These are phyloP conservation scores for Cylindricascospora bacillispora DNA, from an alignment of 1,139 yeast species.

Conservation along the genomic window DNA sequence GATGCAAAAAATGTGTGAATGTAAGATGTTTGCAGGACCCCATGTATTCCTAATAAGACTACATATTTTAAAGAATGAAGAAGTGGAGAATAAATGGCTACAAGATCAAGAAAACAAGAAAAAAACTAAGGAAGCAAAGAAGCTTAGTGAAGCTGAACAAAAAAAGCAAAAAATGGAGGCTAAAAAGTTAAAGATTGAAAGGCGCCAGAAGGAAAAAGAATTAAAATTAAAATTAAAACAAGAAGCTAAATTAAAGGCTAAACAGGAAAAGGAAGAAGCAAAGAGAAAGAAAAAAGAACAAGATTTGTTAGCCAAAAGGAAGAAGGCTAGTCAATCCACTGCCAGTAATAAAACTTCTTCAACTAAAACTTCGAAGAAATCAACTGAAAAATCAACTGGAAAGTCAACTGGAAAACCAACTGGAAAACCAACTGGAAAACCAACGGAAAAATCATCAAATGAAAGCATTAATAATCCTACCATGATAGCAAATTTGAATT, in stretches of 20 bases:
- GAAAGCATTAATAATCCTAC: constrained; percentile 59
- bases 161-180: constrained; percentile 21
- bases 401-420: constrained; percentile 5
- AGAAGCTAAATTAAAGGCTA: constrained; percentile 13
- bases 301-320: constrained; percentile 5
- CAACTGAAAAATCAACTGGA: constrained; percentile 10
- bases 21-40: constrained; percentile 63
- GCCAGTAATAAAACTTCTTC: background rate
- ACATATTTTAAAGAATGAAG: constrained; percentile 72
- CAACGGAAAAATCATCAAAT: constrained; percentile 19
- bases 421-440: constrained; percentile 13
- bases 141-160: constrained; percentile 29
- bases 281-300: constrained; percentile 13
- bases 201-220: constrained; percentile 23
- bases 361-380: no score
- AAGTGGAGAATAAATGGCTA: constrained; percentile 29
- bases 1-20: constrained; percentile 81
- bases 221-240: constrained; percentile 11
- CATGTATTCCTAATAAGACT: constrained; percentile 67
- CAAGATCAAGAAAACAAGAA: constrained; percentile 27
- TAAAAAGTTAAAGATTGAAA: constrained; percentile 16
- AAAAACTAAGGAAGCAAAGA: constrained; percentile 27
- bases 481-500: constrained; percentile 72
- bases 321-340: background rate
- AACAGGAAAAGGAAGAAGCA: constrained; percentile 12